Percentiles rank a stretch among this genome's conserved stretches.
Conservation (phyloP, 306 rosid genomes). For the Rosa lucieae region DNA sequence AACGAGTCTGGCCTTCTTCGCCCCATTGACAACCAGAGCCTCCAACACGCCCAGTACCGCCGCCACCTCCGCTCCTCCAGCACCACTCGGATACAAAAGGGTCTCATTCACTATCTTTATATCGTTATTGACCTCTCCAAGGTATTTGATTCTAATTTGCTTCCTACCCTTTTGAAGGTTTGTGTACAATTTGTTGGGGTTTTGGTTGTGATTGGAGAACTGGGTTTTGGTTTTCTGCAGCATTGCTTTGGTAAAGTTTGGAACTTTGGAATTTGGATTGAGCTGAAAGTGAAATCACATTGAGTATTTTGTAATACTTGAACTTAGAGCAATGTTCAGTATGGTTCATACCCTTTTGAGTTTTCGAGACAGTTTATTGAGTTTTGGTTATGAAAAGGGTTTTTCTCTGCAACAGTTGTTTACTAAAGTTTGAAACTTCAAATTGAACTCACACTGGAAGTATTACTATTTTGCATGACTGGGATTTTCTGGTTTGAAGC, state of each 20-base stretch:
- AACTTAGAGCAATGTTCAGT: background rate
- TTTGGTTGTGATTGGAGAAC: too few relatives aligned
- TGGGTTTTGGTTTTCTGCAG: too few relatives aligned
- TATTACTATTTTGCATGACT: background rate
- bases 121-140: slow-evolving; percentile 74
- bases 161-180: slow-evolving; percentile 3
- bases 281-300: too few relatives aligned
- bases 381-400: background rate
- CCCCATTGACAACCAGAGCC: slow-evolving; percentile 69
- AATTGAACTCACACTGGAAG: background rate
- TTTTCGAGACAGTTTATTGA: background rate
- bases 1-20: slow-evolving; percentile 97
- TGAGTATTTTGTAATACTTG: too few relatives aligned
- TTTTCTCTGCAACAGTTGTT: background rate
- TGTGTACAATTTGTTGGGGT: too few relatives aligned
- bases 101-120: slow-evolving; percentile 84
- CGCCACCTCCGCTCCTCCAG: slow-evolving; percentile 75
- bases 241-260: background rate
- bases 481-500: slow-evolving; percentile 3
- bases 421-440: slow-evolving; percentile 6
- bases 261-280: too few relatives aligned
- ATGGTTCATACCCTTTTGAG: slow-evolving; percentile 4
- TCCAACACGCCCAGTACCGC: slow-evolving; percentile 86
- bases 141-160: slow-evolving; percentile 41
- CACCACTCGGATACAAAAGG: slow-evolving; percentile 83